Conservation (phyloP, 331 rosid genomes). For the Prunus yedoensis region DNA sequence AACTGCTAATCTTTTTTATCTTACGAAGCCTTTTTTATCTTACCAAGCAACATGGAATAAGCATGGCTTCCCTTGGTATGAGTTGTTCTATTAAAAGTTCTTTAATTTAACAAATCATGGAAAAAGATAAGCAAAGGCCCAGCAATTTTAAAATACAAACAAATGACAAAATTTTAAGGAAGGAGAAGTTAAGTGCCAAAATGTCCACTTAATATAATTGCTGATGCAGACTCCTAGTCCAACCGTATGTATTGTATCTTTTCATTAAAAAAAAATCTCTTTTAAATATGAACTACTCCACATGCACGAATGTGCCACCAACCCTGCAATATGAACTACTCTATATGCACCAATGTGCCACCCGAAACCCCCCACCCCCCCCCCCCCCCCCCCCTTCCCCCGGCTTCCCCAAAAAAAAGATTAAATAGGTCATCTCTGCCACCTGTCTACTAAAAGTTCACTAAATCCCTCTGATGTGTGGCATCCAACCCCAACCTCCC, state of each 20-base stretch:
- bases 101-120: not conserved
- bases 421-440: not conserved
- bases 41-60: not conserved
- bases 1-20: not conserved
- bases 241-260: not conserved
- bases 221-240: not conserved
- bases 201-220: not conserved
- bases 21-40: not conserved
- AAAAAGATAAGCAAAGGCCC: not conserved
- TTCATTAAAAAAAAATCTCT: not conserved
- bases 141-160: not conserved
- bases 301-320: too few species aligned
- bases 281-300: not conserved
- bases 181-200: not conserved
- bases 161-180: not conserved
- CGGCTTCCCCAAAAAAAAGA: too few species aligned
- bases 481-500: too few species aligned
- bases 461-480: too few species aligned
- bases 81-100: not conserved
- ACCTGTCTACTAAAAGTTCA: not conserved
- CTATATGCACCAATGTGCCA: too few species aligned
- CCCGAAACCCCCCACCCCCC: fast-evolving
- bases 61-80: not conserved
- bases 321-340: too few species aligned
- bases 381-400: too few species aligned